A percentile compares a stretch with the other conserved stretches of the same genome.
Evolutionary conservation across 75 land plant species (phyloP).

Genomic region (Pinus tabuliformis): DNA sequence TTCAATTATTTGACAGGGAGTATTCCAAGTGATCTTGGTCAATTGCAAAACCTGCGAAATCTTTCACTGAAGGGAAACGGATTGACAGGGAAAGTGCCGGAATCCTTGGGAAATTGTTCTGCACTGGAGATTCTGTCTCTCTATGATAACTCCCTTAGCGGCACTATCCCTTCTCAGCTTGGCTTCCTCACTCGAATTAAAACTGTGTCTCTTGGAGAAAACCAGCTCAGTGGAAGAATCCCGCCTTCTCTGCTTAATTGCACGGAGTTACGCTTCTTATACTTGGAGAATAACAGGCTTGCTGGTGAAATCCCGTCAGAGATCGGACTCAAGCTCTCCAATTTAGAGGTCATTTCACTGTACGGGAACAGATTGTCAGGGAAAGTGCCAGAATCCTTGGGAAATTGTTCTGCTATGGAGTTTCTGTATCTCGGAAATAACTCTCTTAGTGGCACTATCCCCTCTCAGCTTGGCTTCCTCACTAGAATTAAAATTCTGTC

Average conservation of each 20-base stretch:
- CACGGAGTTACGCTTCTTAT: neutral
- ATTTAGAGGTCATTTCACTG: neutral
- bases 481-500: no score
- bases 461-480: no score
- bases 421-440: no score
- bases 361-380: neutral
- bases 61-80: constrained; percentile 15
- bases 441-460: no score
- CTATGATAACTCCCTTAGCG: constrained; percentile 13
- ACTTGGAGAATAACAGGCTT: neutral
- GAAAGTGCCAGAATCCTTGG: neutral
- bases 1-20: constrained; percentile 11
- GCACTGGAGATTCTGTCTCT: constrained; percentile 10
- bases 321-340: neutral
- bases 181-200: constrained; percentile 13
- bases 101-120: constrained; percentile 14
- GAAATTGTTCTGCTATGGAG: neutral
- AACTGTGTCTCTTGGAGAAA: constrained; percentile 18
- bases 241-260: neutral
- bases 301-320: neutral
- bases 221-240: constrained; percentile 14
- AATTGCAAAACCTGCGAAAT: neutral
- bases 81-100: constrained; percentile 15
- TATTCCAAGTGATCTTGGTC: constrained; percentile 12
- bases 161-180: constrained; percentile 14